These are phyloP conservation scores for Sporothrix phasma DNA, from an alignment of 2,329 filamentous ascomycete genomes.

Conservation along the genomic window DNA sequence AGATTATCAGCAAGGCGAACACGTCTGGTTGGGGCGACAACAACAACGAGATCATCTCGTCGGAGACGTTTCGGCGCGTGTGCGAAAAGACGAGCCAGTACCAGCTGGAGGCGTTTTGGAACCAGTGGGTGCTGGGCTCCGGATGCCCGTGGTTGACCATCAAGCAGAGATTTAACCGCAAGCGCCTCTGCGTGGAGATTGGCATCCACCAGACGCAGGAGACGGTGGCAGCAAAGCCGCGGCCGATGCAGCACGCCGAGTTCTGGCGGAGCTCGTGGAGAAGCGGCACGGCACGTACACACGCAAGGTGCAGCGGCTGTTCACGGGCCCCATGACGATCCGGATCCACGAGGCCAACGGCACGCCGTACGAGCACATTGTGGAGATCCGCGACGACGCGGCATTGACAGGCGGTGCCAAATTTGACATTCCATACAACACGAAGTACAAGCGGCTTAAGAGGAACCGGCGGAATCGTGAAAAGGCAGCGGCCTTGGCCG, in stretches of 20 bases:
- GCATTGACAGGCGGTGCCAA: conserved; percentile 50
- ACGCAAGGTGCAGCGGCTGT: conserved; percentile 48
- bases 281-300: conserved; percentile 58
- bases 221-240: conserved; percentile 43
- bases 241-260: conserved; percentile 54
- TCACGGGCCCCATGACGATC: conserved; percentile 95
- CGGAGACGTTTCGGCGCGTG: conserved; percentile 65
- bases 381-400: conserved; percentile 81
- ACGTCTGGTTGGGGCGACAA: conserved; percentile 30
- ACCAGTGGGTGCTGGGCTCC: conserved; percentile 81
- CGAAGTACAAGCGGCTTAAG: conserved; percentile 96
- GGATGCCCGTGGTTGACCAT: conserved; percentile 85
- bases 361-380: conserved; percentile 94
- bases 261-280: conserved; percentile 85
- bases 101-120: conserved; percentile 74
- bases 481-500: conserved; percentile 53
- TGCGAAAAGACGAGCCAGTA: conserved; percentile 85
- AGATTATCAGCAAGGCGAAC: conserved; percentile 76
- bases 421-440: conserved; percentile 96
- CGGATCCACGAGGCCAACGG: conserved; percentile 96
- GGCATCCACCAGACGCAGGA: conserved; percentile 68
- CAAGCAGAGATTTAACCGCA: conserved; percentile 91
- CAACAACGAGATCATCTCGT: conserved; percentile 63
- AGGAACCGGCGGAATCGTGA: conserved; percentile 75
- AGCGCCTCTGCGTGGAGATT: conserved; percentile 89